Evolutionary conservation across 805 yeast species (phyloP).

Genomic region (Danielia reshetovae): DNA sequence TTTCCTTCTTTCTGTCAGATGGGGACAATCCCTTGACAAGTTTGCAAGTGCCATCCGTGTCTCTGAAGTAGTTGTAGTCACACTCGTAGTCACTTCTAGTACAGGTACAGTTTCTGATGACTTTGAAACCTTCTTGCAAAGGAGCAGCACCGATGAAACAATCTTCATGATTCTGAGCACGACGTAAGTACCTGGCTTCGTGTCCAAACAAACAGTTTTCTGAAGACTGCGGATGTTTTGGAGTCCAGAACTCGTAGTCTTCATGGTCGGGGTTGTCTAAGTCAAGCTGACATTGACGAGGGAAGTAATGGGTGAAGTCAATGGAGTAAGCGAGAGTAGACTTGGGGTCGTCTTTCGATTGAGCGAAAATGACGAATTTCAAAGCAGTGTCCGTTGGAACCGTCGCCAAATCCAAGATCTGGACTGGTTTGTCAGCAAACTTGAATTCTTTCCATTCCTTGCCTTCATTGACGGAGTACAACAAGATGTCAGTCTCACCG

Average conservation of each 20-base stretch:
- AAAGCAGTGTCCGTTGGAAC: slow-evolving; percentile 90
- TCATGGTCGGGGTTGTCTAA: slow-evolving; percentile 38
- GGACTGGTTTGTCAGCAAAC: slow-evolving; percentile 55
- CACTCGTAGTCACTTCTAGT: slow-evolving; percentile 88
- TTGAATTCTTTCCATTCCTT: slow-evolving; percentile 63
- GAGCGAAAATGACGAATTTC: slow-evolving; percentile 63
- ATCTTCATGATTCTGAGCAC: slow-evolving; percentile 43
- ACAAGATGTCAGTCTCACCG: slow-evolving; percentile 53
- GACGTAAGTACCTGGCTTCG: slow-evolving; percentile 38
- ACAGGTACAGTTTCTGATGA: slow-evolving; percentile 71
- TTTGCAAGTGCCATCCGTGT: slow-evolving; percentile 78
- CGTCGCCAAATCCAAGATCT: slow-evolving; percentile 73
- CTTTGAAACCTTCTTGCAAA: slow-evolving; percentile 52
- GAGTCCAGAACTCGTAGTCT: slow-evolving; percentile 43
- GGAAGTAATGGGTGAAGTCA: slow-evolving; percentile 34
- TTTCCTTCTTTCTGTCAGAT: slow-evolving; percentile 51
- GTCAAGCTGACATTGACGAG: slow-evolving; percentile 40
- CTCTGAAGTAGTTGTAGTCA: slow-evolving; percentile 77
- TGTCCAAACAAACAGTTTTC: slow-evolving; percentile 44
- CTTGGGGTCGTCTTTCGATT: slow-evolving; percentile 36
- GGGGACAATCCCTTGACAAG: slow-evolving; percentile 73
- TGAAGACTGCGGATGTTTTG: slow-evolving; percentile 30
- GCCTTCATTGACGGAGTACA: slow-evolving; percentile 79
- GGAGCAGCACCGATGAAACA: slow-evolving; percentile 71
- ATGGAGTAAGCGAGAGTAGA: slow-evolving; percentile 42